These are phyloP conservation scores for Hericium erinaceus DNA, from an alignment of 768 basidiomycete genomes.

Conservation along the genomic window DNA sequence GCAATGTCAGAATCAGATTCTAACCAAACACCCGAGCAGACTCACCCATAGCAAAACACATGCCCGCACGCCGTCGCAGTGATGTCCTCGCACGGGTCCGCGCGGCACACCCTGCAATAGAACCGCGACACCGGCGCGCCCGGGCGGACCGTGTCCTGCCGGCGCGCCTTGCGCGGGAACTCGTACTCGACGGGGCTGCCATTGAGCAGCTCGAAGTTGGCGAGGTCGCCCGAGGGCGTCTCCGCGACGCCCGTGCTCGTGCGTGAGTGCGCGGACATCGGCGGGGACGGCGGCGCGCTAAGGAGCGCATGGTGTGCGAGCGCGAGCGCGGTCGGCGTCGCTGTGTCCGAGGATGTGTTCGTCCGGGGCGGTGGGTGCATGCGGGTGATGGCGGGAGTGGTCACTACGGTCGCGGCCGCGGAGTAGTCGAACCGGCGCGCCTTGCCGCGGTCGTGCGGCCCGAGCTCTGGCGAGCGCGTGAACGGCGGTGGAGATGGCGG, in stretches of 20 bases:
- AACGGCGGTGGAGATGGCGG: neutral
- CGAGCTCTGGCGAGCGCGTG: neutral
- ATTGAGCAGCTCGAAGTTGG: constrained; percentile 13
- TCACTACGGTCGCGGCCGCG: neutral
- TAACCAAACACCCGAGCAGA: neutral
- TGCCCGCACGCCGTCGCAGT: constrained; percentile 13
- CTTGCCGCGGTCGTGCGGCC: neutral
- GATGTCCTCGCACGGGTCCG: constrained; percentile 11
- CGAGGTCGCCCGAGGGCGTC: constrained; percentile 15
- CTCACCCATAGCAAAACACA: constrained; percentile 8
- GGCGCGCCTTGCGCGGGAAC: neutral
- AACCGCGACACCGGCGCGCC: neutral
- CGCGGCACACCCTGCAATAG: constrained; percentile 9
- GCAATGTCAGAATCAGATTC: neutral
- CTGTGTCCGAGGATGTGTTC: neutral
- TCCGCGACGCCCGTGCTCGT: constrained; percentile 8
- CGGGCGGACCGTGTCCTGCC: neutral
- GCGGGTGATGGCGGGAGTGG: neutral
- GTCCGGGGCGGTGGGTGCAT: neutral
- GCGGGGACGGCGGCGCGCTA: neutral
- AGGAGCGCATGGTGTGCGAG: neutral
- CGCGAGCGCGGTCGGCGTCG: neutral
- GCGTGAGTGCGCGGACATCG: constrained; percentile 9
- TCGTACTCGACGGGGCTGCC: constrained; percentile 12
- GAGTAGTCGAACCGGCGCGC: neutral